Conservation (phyloP, 2,329 filamentous ascomycete genomes). For the Dactylellina cionopaga region DNA sequence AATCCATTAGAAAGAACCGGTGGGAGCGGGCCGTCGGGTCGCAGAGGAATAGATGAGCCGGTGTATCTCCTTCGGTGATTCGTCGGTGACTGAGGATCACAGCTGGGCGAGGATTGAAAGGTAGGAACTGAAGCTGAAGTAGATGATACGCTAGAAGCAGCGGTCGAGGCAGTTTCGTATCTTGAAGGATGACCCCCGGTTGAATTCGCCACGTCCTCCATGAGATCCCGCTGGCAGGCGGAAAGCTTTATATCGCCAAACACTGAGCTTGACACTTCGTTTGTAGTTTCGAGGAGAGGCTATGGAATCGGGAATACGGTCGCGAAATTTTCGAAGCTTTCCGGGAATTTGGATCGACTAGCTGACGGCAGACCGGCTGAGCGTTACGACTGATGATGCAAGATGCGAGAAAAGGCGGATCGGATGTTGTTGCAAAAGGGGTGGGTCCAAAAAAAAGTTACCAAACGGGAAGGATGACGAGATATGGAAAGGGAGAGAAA, state of each 20-base stretch:
- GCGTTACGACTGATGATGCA: slow-evolving; percentile 17
- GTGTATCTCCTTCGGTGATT: slow-evolving; percentile 48
- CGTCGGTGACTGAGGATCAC: slow-evolving; percentile 38
- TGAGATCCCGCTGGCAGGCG: slow-evolving; percentile 49
- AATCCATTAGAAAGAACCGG: slow-evolving; percentile 47
- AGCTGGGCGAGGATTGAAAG: slow-evolving; percentile 19
- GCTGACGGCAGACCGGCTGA: slow-evolving; percentile 12
- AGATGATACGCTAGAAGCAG: slow-evolving; percentile 19
- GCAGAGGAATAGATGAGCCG: slow-evolving; percentile 41
- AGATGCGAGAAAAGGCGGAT: slow-evolving; percentile 25
- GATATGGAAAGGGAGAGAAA: slow-evolving; percentile 9
- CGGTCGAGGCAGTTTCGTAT: slow-evolving; percentile 13
- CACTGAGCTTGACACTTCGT: slow-evolving; percentile 10
- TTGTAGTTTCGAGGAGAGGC: slow-evolving; percentile 19
- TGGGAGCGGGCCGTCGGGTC: slow-evolving; percentile 38
- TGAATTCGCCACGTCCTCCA: slow-evolving; percentile 51
- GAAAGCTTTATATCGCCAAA: slow-evolving; percentile 48
- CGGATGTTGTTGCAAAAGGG: slow-evolving; percentile 6
- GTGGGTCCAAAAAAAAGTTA: neutral
- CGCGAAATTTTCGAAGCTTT: slow-evolving; percentile 18
- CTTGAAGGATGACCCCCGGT: slow-evolving; percentile 48
- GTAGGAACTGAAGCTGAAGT: slow-evolving; percentile 12
- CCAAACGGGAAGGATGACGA: slow-evolving; percentile 24
- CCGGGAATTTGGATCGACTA: neutral
- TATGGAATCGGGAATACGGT: slow-evolving; percentile 11